Evolutionary conservation across 2,329 filamentous ascomycete species (phyloP), one percentile per base, ranked within the genome.

Genomic region (Nothophoma quercina): DNA sequence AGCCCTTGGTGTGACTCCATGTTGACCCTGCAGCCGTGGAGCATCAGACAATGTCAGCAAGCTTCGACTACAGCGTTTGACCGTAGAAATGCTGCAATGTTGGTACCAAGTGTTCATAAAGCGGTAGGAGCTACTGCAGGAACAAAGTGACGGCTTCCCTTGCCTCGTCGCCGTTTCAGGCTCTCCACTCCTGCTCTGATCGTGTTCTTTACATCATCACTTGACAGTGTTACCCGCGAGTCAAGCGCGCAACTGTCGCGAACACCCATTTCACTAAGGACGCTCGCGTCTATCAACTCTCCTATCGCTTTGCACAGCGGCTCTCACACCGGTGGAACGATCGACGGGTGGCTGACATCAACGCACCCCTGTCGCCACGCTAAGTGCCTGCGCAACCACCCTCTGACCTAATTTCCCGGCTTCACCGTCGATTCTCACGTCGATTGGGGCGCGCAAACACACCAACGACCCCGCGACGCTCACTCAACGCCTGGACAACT

Each of bases 341-440:
- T 45, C 41, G 28, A 41, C 51, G 44, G 51, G 51, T 55, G 51
- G 51, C 51, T 55, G 50, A 48, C 50, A 53, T 53, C 43, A 41
- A 40, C 39, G 22, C 30, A 53, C 40, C 50, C 50, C 43, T 53
- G 51, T 62, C 53, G 56, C 54, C 52, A 62, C 65, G 70, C 70
- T 70, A 74, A 73, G 70, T 58, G 23, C 54, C 33, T 38, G 57
- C 60, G 49, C 58, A 54, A 65, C 62, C 30, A 43, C 43, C 43
- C 19, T 35, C 43, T 25, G n/a, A 8, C 21, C 45, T 50, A 55
- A 55, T 55, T 55, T 55, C 51, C 51, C 51, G 13, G 18, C 45
- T 56, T 69, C 61, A 67, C 57, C 58, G 53, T 62, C 63, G 65
- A 72, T 72, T 70, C 72, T 55, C 43, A 61, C 61, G 52, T 56